Evolutionary conservation across 2,329 filamentous ascomycete genomes (phyloP), one percentile per base, ranked within the genome.

Genomic region (Madurella fahalii): DNA sequence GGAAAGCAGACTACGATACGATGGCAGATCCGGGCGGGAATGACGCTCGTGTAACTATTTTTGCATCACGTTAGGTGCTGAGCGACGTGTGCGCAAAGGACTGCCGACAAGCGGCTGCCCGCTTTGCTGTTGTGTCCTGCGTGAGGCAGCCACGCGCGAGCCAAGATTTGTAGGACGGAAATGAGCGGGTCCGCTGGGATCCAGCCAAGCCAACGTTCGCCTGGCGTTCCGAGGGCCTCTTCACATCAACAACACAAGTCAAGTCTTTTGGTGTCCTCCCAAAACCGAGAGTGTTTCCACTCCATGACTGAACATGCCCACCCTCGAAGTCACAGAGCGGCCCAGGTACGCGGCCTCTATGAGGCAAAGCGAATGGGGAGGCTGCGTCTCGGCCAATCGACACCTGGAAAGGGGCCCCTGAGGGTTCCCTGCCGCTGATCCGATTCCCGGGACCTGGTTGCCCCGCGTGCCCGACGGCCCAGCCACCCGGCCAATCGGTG

Each of bases 361-460:
- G 25, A 25, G 12, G 30, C 30, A 46, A 15, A n/a, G 25, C 18
- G 34, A 40, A 31, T 37, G 32, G 31, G 46, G 46, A 32, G 25
- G 40, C 16, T 13, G 12, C 13, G 5, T 16, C 20, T 42, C 16
- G 39, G 30, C 52, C 37, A 54, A 47, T 51, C 39, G 15, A 9
- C n/a, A 40, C 17, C 30, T 17, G 40, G 12, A 12, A 7, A 34
- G 31, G 31, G 31, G 31, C 34, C 34, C 13, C 11, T 11, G 13
- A 37, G 34, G n/a, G 2, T 20, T 11, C 40, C 47, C 40, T 49
- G 49, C 32, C 44, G 53, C 25, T 41, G 49, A 49, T 52, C 49
- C 45, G 44, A n/a, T 40, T 40, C 11, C 48, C 53, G 37, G 39
- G 15, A 34, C 31, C 20, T 41, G 43, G 43, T 51, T 47, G 31